Conservation (phyloP, 139 green algal genomes). For the Chlamydomonas urium region DNA sequence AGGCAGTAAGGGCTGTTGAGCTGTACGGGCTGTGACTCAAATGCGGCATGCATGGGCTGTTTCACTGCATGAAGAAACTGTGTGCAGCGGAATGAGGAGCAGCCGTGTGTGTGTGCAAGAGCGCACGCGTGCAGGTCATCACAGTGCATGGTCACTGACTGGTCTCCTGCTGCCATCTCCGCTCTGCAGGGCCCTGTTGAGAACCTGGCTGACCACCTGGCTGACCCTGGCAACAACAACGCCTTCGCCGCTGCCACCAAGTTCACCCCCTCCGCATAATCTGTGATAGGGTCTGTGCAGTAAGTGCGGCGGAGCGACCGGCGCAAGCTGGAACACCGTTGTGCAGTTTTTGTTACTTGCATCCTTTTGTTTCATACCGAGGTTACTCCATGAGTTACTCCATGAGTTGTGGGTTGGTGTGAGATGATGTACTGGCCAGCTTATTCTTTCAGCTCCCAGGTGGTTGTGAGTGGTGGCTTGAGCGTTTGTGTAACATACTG, state of each 20-base stretch:
- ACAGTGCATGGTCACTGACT: too few species aligned
- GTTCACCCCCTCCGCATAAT: constrained; percentile 28
- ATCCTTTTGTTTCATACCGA: constrained; percentile 1
- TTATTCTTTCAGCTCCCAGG: background rate
- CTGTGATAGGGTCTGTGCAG: too few species aligned
- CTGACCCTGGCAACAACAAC: constrained; percentile 66
- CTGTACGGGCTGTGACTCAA: constrained; percentile 66
- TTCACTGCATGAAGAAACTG: constrained; percentile 76
- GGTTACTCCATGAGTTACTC: background rate
- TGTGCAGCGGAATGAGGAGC: constrained; percentile 43
- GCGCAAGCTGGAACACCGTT: background rate
- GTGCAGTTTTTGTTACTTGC: background rate
- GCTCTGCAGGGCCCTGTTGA: constrained; percentile 36
- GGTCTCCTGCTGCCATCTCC: too few species aligned
- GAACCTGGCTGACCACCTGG: constrained; percentile 74
- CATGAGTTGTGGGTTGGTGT: background rate
- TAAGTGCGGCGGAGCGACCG: too few species aligned
- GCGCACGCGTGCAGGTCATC: too few species aligned
- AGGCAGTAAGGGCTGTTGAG: constrained; percentile 70
- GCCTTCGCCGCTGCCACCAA: constrained; percentile 59
- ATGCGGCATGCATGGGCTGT: constrained; percentile 56
- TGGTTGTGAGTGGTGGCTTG: background rate
- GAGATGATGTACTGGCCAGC: background rate
- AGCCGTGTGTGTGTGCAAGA: too few species aligned
- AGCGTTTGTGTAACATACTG: background rate